Evolutionary conservation across 2,329 filamentous ascomycete genomes (phyloP).

Genomic region (Acarospora socialis): DNA sequence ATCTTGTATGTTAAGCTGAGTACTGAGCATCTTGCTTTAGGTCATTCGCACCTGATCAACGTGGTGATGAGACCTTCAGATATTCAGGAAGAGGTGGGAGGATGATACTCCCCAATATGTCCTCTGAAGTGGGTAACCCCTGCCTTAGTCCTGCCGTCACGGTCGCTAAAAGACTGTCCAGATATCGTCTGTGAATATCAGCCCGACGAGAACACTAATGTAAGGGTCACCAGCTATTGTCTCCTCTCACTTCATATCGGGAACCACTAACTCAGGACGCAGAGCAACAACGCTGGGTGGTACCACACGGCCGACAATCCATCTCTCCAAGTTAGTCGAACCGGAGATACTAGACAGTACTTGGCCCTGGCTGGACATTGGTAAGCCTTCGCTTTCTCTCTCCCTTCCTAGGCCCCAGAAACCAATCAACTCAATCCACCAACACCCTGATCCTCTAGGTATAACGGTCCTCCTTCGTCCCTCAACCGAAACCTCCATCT

Average conservation of each 20-base stretch:
- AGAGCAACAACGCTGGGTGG: slow-evolving; percentile 5
- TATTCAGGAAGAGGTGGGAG: no score
- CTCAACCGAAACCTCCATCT: neutral
- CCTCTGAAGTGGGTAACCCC: slow-evolving; percentile 1
- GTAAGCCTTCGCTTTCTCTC: neutral
- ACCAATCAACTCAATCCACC: neutral
- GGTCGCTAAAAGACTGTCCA: neutral
- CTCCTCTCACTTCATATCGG: neutral
- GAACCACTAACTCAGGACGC: neutral
- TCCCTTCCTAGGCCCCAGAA: neutral
- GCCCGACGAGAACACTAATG: slow-evolving; percentile 3
- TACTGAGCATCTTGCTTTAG: no score
- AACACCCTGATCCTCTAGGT: neutral
- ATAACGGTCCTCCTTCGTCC: neutral
- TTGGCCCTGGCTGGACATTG: neutral
- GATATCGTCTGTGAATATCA: slow-evolving; percentile 9
- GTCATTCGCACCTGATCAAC: no score
- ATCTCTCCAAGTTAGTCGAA: slow-evolving; percentile 2
- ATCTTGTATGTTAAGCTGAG: no score
- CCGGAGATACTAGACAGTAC: neutral
- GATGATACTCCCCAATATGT: no score
- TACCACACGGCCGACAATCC: neutral
- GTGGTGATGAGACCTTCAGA: no score
- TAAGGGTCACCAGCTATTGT: no score
- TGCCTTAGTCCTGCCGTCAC: neutral